Evolutionary conservation across 2,329 filamentous ascomycete species (phyloP), one percentile per base, ranked within the genome.

Genomic region (Diaporthe sp.): DNA sequence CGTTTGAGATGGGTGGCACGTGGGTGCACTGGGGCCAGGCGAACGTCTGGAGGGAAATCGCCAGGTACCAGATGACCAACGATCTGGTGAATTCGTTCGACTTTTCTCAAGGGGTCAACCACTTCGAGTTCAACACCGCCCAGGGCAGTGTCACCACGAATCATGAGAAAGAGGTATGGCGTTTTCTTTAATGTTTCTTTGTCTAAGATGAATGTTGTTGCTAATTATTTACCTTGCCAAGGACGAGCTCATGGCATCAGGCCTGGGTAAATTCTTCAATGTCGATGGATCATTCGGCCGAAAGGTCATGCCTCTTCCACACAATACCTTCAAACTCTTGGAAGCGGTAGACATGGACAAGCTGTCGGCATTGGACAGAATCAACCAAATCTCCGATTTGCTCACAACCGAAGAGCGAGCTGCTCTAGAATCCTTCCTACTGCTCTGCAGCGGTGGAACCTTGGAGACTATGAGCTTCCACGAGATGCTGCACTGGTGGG

Each of bases 401-500:
- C 58, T 61, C 58, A 42, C 22, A 17, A 4, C 6, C 4, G 7
- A 19, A 15, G 58, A 61, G 10, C 34, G 37, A 61, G 37, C 58
- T 44, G n/a, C 39, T 28, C n/a, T 62, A 7, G 60, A 62, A 15
- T 62, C 60, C 3, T 86, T 86, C 13, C 79, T 88, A 0, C 80
- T 87, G 0, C 82, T 87, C 3, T 85, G 83, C 76, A 86, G 85
- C 71, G 85, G 86, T 4, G 84, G 80, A 0, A 87, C 84, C 0
- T 82, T 87, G 0, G 82, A 85, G 13, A 86, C 84, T 0, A 85
- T 83, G 0, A 85, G 84, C 37, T 86, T 88, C 75, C 84, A 85
- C 61, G 86, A 89, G 71, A 84, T 88, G 46, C 78, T 89, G 19
- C 86, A 87, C 74, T 88, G 86, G 86, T 88, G 83, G 86, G 87